These are phyloP conservation scores for Chrysochromulina tobinii DNA, from an alignment of 78 protist species.

Conservation along the genomic window DNA sequence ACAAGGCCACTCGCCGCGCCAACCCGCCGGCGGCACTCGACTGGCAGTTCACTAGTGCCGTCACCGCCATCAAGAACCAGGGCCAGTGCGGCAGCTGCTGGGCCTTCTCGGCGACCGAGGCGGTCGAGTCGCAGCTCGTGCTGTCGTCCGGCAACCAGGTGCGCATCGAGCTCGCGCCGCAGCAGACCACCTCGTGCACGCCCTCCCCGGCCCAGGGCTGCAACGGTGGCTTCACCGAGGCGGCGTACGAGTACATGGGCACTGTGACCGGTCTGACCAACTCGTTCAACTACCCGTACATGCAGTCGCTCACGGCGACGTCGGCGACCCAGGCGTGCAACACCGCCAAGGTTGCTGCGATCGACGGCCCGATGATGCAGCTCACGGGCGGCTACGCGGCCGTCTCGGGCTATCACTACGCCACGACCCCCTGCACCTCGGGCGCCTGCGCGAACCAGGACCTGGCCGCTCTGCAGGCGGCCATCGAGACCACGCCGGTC, in stretches of 20 bases:
- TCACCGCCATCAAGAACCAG: constrained; percentile 1
- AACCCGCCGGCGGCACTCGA: neutral
- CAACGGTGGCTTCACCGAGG: constrained; percentile 62
- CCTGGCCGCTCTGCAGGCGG: constrained; percentile 8
- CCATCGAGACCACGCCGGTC: too few species aligned
- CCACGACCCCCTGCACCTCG: constrained; percentile 12
- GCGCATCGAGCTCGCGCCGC: constrained; percentile 40
- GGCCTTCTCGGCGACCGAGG: neutral
- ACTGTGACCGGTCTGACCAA: too few species aligned
- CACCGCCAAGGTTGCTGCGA: too few species aligned
- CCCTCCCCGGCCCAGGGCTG: constrained; percentile 53
- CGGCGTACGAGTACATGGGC: too few species aligned
- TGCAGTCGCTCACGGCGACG: too few species aligned
- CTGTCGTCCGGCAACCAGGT: neutral
- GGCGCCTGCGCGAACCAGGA: constrained; percentile 40
- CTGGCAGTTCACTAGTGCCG: neutral
- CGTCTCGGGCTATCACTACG: constrained; percentile 45
- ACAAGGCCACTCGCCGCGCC: too few species aligned
- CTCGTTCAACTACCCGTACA: too few species aligned
- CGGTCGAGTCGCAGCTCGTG: neutral
- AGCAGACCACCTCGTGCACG: constrained; percentile 71
- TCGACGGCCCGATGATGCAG: too few species aligned
- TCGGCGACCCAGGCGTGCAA: too few species aligned
- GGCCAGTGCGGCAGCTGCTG: constrained; percentile 5
- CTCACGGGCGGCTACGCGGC: constrained; percentile 20